phyloP scores from a whole-genome alignment of 768 basidiomycete species.

The Boletus tomentosulus region DNA sequence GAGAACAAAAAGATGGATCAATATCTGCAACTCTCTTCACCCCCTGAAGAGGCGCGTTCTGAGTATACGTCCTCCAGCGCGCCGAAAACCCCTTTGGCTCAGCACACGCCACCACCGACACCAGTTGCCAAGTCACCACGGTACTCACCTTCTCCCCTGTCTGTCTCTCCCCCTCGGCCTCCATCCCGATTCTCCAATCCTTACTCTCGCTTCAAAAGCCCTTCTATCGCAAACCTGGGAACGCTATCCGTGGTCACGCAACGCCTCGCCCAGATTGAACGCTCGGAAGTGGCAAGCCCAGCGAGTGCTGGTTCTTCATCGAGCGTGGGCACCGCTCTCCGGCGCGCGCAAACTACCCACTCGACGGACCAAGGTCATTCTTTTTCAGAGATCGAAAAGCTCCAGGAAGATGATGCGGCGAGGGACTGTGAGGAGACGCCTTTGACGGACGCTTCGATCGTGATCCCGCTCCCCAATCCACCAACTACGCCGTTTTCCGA shows the following conservation, averaged over 20 bases:
- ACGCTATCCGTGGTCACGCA: slow-evolving; percentile 62
- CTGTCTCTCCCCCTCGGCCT: slow-evolving; percentile 20
- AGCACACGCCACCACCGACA: slow-evolving; percentile 17
- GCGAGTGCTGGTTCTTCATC: slow-evolving; percentile 19
- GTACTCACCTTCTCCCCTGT: slow-evolving; percentile 6
- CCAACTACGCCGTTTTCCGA: slow-evolving; percentile 9
- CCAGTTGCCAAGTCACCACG: slow-evolving; percentile 27
- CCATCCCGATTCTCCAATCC: slow-evolving; percentile 26
- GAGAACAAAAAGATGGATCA: neutral
- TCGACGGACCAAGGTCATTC: slow-evolving; percentile 10
- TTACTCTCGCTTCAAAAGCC: slow-evolving; percentile 38
- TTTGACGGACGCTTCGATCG: slow-evolving; percentile 21
- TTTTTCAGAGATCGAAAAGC: slow-evolving; percentile 24
- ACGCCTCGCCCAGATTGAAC: slow-evolving; percentile 59
- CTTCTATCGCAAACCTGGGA: slow-evolving; percentile 60
- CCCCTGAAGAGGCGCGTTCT: slow-evolving; percentile 18
- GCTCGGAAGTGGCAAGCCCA: slow-evolving; percentile 18
- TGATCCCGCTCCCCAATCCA: slow-evolving; percentile 21
- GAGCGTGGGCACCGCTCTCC: slow-evolving; percentile 21
- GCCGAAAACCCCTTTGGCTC: slow-evolving; percentile 7
- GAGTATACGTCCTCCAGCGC: slow-evolving; percentile 28
- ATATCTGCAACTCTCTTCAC: slow-evolving; percentile 5
- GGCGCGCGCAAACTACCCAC: slow-evolving; percentile 19
- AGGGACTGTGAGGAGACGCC: slow-evolving; percentile 8
- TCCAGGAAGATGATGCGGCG: slow-evolving; percentile 9